These are phyloP conservation scores for Apiospora hydei DNA, from an alignment of 2,329 filamentous ascomycete species.

Conservation along the genomic window DNA sequence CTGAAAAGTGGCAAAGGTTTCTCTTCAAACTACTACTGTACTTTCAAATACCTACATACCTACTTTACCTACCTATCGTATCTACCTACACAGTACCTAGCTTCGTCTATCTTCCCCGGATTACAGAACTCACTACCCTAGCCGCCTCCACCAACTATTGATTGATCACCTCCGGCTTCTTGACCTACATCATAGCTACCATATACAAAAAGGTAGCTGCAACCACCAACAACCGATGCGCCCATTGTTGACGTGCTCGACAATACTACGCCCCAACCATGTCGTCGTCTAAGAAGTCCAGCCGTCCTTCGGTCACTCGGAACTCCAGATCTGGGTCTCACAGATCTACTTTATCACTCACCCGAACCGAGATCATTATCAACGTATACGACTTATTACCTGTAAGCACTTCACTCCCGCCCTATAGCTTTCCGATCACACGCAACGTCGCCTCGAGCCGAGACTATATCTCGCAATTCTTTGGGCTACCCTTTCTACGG, in stretches of 20 bases:
- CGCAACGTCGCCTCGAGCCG: not conserved
- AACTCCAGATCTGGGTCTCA: slow-evolving; percentile 53
- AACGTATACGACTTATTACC: slow-evolving; percentile 81
- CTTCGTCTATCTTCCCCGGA: slow-evolving; percentile 20
- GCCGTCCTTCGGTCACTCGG: slow-evolving; percentile 42
- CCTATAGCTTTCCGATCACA: slow-evolving; percentile 22
- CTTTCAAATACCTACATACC: not conserved
- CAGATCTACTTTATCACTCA: slow-evolving; percentile 71
- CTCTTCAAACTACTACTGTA: not conserved
- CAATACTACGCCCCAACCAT: slow-evolving; percentile 37
- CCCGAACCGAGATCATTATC: slow-evolving; percentile 77
- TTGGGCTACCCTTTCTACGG: not conserved
- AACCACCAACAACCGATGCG: slow-evolving; percentile 11
- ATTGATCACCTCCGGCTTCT: slow-evolving; percentile 3
- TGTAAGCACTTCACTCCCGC: slow-evolving; percentile 50
- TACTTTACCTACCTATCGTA: not conserved
- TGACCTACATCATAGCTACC: slow-evolving; percentile 17
- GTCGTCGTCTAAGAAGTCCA: slow-evolving; percentile 54
- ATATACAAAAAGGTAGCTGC: slow-evolving; percentile 12
- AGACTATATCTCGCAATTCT: not conserved
- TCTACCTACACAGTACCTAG: not conserved
- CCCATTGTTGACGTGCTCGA: not conserved
- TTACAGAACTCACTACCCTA: slow-evolving; percentile 18
- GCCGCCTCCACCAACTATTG: slow-evolving; percentile 24
- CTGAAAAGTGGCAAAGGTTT: slow-evolving; percentile 13